These are phyloP conservation scores for Aureobasidium lini DNA, from an alignment of 2,329 filamentous ascomycete species.

Conservation along the genomic window DNA sequence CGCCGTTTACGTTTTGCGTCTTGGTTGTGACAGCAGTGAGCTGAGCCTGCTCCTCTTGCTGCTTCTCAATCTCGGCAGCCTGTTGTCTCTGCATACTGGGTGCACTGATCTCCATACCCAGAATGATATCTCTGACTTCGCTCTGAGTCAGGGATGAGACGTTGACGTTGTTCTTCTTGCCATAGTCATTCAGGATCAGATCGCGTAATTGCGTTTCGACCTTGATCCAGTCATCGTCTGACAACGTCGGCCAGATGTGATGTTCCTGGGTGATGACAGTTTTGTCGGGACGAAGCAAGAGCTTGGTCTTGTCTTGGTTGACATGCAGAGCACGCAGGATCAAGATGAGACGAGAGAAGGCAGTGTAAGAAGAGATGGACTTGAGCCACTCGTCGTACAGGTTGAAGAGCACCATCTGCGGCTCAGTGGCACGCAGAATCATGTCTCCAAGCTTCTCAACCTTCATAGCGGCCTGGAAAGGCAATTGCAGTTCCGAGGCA, in stretches of 20 bases:
- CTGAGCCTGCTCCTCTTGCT: constrained; percentile 93
- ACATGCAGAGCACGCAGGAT: constrained; percentile 93
- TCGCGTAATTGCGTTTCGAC: constrained; percentile 95
- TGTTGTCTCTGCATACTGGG: constrained; percentile 98
- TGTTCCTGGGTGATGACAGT: constrained; percentile 97
- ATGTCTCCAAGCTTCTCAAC: constrained; percentile 98
- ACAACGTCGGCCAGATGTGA: constrained; percentile 93
- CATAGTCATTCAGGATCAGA: constrained; percentile 94
- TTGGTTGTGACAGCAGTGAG: constrained; percentile 96
- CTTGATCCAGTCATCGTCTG: constrained; percentile 98
- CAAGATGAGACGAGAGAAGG: constrained; percentile 88
- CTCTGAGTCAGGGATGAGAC: constrained; percentile 92
- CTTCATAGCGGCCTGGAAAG: constrained; percentile 99
- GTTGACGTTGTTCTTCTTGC: constrained; percentile 99
- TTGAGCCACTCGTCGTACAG: constrained; percentile 98
- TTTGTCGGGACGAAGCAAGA: constrained; percentile 91
- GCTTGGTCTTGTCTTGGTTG: constrained; percentile 97
- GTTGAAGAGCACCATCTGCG: constrained; percentile 99
- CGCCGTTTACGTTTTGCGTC: constrained; percentile 92
- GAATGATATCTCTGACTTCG: constrained; percentile 95
- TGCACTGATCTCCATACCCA: constrained; percentile 99
- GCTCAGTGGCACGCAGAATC: constrained; percentile 94
- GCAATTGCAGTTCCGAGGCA: constrained; percentile 90
- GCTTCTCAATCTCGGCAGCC: constrained; percentile 97
- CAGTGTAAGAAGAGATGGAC: constrained; percentile 96